These are phyloP conservation scores for Peribolospora kevripleyi DNA, from an alignment of 768 basidiomycete species.

Conservation along the genomic window DNA sequence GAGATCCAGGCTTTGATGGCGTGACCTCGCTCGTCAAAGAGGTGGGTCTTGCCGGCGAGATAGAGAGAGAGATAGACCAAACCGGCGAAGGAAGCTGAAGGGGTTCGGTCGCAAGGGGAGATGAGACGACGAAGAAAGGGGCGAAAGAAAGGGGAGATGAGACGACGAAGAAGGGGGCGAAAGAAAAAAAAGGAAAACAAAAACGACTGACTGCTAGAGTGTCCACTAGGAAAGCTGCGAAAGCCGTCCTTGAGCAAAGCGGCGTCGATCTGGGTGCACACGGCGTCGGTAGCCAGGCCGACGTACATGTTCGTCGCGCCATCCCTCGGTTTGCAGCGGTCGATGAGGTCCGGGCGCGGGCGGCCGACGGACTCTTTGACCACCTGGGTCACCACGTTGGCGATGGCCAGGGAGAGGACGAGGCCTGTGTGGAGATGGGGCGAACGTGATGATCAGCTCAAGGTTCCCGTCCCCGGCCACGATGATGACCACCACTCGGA, in stretches of 20 bases:
- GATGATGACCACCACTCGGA: conserved; percentile 1
- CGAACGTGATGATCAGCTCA: background rate
- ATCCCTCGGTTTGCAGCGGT: conserved; percentile 2
- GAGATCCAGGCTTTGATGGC: conserved; percentile 65
- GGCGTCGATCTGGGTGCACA: conserved; percentile 50
- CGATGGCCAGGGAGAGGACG: conserved; percentile 47
- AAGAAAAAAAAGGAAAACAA: background rate
- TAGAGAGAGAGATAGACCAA: conserved; percentile 73
- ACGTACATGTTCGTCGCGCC: conserved; percentile 38
- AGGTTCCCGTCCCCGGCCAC: background rate
- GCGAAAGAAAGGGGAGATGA: background rate
- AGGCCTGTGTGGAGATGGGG: conserved; percentile 23
- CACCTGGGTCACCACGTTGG: conserved; percentile 27
- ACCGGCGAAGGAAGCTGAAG: conserved; percentile 68
- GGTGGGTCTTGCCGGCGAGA: conserved; percentile 70
- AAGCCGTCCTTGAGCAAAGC: conserved; percentile 53
- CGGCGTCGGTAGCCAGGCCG: conserved; percentile 44
- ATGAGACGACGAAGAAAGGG: background rate
- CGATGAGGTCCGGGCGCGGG: conserved; percentile 39
- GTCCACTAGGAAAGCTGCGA: conserved; percentile 77
- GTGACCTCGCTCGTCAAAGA: conserved; percentile 62
- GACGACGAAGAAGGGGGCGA: background rate
- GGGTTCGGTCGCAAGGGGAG: background rate
- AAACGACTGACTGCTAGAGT: conserved; percentile 45
- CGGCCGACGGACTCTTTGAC: conserved; percentile 40